Evolutionary conservation across 1,284 basidiomycete genomes (phyloP).

Genomic region (Ceratobasidium sp.): DNA sequence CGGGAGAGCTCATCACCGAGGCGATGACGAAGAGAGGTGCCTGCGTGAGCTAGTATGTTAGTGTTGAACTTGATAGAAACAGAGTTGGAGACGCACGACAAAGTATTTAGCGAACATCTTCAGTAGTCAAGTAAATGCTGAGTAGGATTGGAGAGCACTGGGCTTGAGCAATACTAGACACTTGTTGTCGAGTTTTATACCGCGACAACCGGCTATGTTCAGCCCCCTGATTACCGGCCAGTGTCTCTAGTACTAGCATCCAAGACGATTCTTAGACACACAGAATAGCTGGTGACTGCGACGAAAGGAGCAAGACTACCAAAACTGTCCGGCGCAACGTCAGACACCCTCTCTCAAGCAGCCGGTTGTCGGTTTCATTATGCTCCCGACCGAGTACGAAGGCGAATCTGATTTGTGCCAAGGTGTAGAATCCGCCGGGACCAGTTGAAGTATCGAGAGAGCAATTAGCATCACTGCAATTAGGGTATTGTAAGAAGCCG

Average conservation of each 20-base stretch:
- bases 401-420: background rate
- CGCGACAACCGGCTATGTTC: background rate
- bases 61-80: background rate
- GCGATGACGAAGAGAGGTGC: conserved; percentile 3
- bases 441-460: background rate
- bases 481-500: background rate
- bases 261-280: too few species aligned
- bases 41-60: background rate
- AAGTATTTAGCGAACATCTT: conserved; percentile 5
- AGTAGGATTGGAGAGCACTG: background rate
- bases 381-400: background rate
- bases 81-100: background rate
- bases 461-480: background rate
- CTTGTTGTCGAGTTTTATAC: conserved; percentile 9
- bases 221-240: background rate
- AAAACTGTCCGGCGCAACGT: background rate
- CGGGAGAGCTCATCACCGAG: conserved; percentile 6
- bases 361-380: conserved; percentile 1
- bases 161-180: background rate
- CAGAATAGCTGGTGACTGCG: background rate
- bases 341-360: background rate
- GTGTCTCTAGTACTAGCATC: too few species aligned
- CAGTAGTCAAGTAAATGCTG: background rate
- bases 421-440: background rate
- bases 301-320: background rate